Evolutionary conservation across 1,284 basidiomycete genomes (phyloP), one percentile per base, ranked within the genome.

Genomic region (Neolentinus lepideus): DNA sequence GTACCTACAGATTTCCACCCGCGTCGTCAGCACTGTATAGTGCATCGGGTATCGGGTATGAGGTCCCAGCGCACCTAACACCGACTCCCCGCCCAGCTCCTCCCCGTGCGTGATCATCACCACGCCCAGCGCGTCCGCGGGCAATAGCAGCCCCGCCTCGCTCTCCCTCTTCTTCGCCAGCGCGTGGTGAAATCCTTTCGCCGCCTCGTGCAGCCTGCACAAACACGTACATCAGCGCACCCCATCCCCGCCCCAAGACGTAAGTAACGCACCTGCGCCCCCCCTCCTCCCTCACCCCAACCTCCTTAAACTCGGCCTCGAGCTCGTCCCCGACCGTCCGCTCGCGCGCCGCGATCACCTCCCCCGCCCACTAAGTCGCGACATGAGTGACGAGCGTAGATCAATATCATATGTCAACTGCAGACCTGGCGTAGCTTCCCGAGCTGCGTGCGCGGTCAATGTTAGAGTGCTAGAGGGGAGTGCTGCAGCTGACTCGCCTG

Each of bases 71-170:
- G n/a, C n/a, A 83, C 87, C 87, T 63, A 85, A 90, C 1, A 79
- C 74, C 47, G 88, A 85, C 61, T 90, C 78, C 19, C 81, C 76
- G n/a, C 79, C 82, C 62, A 90, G 86, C 63, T 92, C 84, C 62
- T 92, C 88, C 11, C 92, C 92, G 64, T 92, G 88, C 27, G 80
- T 76, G 57, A 92, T 86, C 92, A 94, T 92, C 45, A 90, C 88
- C 53, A 90, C 76, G 1, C 92, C 92, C 4, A 94, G 74, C 24
- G 84, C 81, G 63, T 94, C 92, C 26, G 90, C 74, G 0, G 87
- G 81, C 22, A 89, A 70, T 29, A 88, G 71, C 65, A 89, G 88
- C 59, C 83, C 84, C 1, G 75, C 78, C 16, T 77, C 74, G n/a
- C 74, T 79, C 2, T 78, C 71, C 62, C 82, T 85, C 72, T 84